These are phyloP conservation scores for Magnaporthales sp. DNA, from an alignment of 2,329 filamentous ascomycete genomes.

Conservation along the genomic window DNA sequence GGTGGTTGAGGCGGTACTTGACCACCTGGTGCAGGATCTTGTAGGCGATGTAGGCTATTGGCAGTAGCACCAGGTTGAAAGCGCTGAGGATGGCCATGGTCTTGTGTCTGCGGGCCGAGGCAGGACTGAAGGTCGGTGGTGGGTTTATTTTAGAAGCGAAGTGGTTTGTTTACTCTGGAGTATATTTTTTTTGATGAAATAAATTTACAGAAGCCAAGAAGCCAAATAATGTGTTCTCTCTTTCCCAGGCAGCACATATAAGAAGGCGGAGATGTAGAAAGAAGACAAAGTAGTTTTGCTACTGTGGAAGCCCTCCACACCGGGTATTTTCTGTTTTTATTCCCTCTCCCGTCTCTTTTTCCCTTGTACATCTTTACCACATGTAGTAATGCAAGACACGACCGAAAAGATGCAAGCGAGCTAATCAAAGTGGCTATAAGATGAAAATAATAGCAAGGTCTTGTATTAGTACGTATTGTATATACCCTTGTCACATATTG, in stretches of 20 bases:
- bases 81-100: background rate
- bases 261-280: too few species aligned
- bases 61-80: background rate
- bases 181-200: too few species aligned
- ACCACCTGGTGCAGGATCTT: conserved; percentile 34
- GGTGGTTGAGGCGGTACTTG: conserved; percentile 42
- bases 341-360: background rate
- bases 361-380: background rate
- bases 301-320: background rate
- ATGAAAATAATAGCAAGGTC: too few species aligned
- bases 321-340: background rate
- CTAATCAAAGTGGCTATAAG: background rate
- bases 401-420: background rate
- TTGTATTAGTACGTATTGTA: too few species aligned
- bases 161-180: too few species aligned
- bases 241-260: too few species aligned
- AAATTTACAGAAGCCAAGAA: too few species aligned
- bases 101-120: background rate
- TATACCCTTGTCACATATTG: too few species aligned
- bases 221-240: too few species aligned
- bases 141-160: too few species aligned
- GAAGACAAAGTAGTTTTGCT: background rate
- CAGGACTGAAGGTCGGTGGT: background rate
- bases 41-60: background rate
- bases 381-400: background rate